Evolutionary conservation across 2,329 filamentous ascomycete species (phyloP), one percentile per base, ranked within the genome.

Genomic region (Mycosphaerella sp.): DNA sequence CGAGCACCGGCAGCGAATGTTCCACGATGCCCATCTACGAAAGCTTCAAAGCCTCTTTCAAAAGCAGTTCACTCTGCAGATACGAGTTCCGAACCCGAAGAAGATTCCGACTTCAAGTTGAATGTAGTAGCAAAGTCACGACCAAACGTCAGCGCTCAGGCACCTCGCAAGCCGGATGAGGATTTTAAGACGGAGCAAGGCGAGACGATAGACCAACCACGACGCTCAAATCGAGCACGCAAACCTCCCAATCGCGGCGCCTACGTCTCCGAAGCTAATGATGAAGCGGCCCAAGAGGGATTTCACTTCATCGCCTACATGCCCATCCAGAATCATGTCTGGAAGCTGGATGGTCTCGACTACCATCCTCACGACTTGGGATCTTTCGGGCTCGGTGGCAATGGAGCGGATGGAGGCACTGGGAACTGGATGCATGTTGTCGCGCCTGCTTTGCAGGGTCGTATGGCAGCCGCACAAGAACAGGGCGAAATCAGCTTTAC

Each of bases 221-320:
- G 59, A 57, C 62, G 50, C 69, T 66, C 58, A 32, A 48, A 48
- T n/a, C 62, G 63, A 38, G 46, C 61, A 11, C 58, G 48, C 32
- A 64, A 57, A 34, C 54, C 55, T 23, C 50, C 56, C 17, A 55
- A 62, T 26, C 46, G 51, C 3, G 44, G 53, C 9, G 51, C 39
- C 39, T 72, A 73, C 34, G 71, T 70, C 34, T 75, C 75, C 45
- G 73, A 72, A 10, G 69, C 72, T n/a, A n/a, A 38, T n/a, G 68
- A 71, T 4, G 73, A 79, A 6, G 11, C 41, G 21, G 72, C 77
- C 0, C 80, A 87, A n/a, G 78, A 80, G 10, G 84, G 81, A 0
- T 93, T 86, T 66, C 92, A 97, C 67, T 97, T 93, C 69, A 86
- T 95, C 59, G 91, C 90, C 6, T 95, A 92, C 66, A 83, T 96